These are phyloP conservation scores for Raddia distichophylla DNA, from an alignment of 176 grass and related monocot species.

Conservation along the genomic window DNA sequence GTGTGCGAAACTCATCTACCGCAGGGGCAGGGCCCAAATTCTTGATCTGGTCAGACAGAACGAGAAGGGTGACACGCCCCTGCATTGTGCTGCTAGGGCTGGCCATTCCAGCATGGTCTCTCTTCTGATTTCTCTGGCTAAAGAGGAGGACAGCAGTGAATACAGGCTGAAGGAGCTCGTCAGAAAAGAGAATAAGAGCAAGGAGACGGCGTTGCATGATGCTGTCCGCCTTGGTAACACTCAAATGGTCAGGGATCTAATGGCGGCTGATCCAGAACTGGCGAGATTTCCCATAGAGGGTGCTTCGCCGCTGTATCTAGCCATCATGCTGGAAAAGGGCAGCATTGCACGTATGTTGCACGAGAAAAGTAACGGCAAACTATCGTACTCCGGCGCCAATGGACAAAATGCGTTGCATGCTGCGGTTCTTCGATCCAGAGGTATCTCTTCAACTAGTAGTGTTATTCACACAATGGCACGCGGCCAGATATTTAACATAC, in stretches of 20 bases:
- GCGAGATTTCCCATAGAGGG: background rate
- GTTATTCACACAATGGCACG: no score
- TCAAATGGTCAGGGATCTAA: background rate
- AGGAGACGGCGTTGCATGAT: slow-evolving; percentile 15
- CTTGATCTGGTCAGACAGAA: background rate
- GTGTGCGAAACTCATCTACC: background rate
- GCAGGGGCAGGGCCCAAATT: background rate
- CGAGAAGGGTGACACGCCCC: background rate
- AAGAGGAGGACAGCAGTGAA: no score
- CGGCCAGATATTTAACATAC: no score
- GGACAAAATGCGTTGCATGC: slow-evolving; percentile 25
- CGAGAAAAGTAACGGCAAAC: background rate
- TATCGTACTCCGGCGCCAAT: background rate
- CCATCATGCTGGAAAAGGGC: background rate
- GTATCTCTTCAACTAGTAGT: background rate
- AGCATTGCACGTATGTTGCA: background rate
- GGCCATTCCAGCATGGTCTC: background rate
- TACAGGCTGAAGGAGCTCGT: background rate
- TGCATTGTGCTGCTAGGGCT: background rate
- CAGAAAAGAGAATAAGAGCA: background rate
- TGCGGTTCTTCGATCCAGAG: background rate
- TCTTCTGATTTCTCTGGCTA: background rate
- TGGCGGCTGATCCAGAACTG: background rate
- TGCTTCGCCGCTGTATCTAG: background rate
- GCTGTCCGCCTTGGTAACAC: background rate